A percentile compares a stretch with the other conserved stretches of the same genome.
phyloP scores from a whole-genome alignment of 2,329 filamentous ascomycete species.

The Arachnomyces sp. region DNA sequence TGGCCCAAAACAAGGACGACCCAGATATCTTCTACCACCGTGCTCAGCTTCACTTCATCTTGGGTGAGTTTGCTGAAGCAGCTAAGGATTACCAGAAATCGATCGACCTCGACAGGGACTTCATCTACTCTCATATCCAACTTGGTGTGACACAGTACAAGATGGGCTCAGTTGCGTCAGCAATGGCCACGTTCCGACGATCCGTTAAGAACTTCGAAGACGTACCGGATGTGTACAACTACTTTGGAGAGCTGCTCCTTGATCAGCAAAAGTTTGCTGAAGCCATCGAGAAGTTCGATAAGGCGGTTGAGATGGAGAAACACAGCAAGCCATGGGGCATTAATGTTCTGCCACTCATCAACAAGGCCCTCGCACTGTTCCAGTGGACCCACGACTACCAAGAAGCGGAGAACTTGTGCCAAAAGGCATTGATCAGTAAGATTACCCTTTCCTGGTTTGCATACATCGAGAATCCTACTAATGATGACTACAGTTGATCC shows the following conservation, averaged over 20 bases:
- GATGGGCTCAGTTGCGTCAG: conserved; percentile 95
- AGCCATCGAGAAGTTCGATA: conserved; percentile 96
- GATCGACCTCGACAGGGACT: conserved; percentile 88
- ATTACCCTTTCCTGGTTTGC: conserved; percentile 15
- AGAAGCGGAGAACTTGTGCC: conserved; percentile 91
- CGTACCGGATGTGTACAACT: conserved; percentile 97
- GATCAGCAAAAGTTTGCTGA: conserved; percentile 95
- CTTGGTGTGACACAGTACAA: conserved; percentile 99
- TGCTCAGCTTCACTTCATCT: conserved; percentile 96
- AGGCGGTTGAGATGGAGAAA: conserved; percentile 98
- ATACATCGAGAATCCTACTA: conserved; percentile 9
- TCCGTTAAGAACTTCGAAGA: conserved; percentile 98
- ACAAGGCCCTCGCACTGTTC: conserved; percentile 94
- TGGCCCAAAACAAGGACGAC: conserved; percentile 76
- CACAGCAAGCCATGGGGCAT: conserved; percentile 87
- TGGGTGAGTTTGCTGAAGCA: conserved; percentile 83
- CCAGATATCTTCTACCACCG: conserved; percentile 99
- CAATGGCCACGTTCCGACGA: conserved; percentile 94
- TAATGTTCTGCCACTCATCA: conserved; percentile 95
- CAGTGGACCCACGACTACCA: conserved; percentile 97
- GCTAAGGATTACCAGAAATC: conserved; percentile 99
- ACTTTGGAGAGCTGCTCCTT: conserved; percentile 93
- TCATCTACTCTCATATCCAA: conserved; percentile 99
- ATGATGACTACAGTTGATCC: conserved; percentile 66
- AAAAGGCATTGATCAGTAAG: conserved; percentile 95